These are phyloP conservation scores for Haplographium delicatum DNA, from an alignment of 495 filamentous ascomycete species.

Conservation along the genomic window DNA sequence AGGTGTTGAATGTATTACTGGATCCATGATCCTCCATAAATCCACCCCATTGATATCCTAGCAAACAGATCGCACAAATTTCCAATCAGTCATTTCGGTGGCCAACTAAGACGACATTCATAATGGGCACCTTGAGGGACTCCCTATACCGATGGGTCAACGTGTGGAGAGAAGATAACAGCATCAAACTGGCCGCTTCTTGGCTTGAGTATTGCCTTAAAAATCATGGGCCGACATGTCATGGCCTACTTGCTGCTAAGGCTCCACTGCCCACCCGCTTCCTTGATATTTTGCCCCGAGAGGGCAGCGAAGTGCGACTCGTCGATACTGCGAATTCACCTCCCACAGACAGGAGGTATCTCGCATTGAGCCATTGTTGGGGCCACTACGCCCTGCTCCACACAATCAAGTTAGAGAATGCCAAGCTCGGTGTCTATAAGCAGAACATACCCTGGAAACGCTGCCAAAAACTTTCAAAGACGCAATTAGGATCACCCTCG, in stretches of 20 bases:
- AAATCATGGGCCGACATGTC: neutral
- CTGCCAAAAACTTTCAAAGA: neutral
- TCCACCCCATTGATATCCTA: too few species aligned
- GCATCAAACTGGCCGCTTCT: neutral
- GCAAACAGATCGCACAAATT: too few species aligned
- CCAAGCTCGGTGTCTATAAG: neutral
- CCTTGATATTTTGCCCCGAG: neutral
- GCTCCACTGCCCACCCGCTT: neutral
- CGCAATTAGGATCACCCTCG: neutral
- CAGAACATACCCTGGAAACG: neutral
- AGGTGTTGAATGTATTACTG: too few species aligned
- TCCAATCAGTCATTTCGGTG: neutral
- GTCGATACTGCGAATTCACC: neutral
- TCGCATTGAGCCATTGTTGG: constrained; percentile 3
- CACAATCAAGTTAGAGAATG: neutral
- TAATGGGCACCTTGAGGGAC: neutral
- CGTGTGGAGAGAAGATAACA: neutral
- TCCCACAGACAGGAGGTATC: neutral
- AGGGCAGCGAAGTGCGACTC: neutral
- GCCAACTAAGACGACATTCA: neutral
- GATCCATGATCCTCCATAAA: too few species aligned
- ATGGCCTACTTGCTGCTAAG: neutral
- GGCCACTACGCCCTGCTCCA: neutral
- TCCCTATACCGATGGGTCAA: neutral
- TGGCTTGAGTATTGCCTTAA: neutral